Evolutionary conservation across 192 early-diverging fungal genomes (phyloP), one percentile per base, ranked within the genome.

Genomic region (Haplosporangium gracile): DNA sequence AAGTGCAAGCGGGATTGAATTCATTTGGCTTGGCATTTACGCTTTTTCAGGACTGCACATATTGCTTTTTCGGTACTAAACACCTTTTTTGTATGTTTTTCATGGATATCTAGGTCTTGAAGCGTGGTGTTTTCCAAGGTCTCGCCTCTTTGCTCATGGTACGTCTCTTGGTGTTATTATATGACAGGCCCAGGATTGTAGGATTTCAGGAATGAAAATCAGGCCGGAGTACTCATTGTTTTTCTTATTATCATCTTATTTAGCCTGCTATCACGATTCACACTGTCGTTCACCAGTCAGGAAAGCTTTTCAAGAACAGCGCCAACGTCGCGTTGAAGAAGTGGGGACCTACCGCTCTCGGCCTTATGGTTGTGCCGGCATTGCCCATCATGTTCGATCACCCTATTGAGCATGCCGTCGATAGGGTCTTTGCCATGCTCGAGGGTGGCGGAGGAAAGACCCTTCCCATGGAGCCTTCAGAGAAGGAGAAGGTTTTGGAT

Each of bases 321-420:
- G 90, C 92, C 38, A 90, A 91, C 73, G 87, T 84, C 4, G 79
- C 88, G 10, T 26, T 89, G 43, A 82, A 89, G 53, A 77, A 88
- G 13, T 94, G 92, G 92, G 92, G 93, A 39, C 94, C 94, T 5
- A 92, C 94, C 13, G 81, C 82, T 2, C 79, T 90, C 42, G 94
- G 94, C 81, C 88, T 95, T n/a, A 74, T 81, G 40, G 83, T 94
- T 40, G 86, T 95, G 15, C 94, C 94, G 10, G 81, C 91, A 72
- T 80, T 95, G 49, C 94, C 94, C 22, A 84, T 87, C 49, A 90
- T 95, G 78, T 93, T 92, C 74, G 94, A 95, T 82, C 88, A 95
- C 45, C 91, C 93, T 20, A 79, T 93, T 26, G 94, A 95, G 77
- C 78, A 83, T 29, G 78, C 89, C 16, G 89, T 95, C 18, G 94